Percentiles rank a stretch among this genome's conserved stretches.
phyloP scores from a whole-genome alignment of 2,329 filamentous ascomycete species.

The Penicillium sp. region DNA sequence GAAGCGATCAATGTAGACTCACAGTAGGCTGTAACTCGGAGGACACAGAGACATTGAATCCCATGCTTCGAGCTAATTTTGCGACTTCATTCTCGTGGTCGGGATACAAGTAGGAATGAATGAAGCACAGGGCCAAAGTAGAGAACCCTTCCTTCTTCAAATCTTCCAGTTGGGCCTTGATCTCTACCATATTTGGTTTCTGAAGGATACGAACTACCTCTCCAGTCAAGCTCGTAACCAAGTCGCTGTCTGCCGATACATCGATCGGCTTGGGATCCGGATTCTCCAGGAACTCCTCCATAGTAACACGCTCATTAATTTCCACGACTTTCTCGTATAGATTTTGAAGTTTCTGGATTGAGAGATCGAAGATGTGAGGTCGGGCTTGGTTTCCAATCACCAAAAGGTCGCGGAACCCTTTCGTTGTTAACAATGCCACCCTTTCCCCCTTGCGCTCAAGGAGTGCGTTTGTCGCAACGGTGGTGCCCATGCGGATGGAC shows the following conservation, averaged over 20 bases:
- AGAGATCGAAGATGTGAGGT: slow-evolving; percentile 85
- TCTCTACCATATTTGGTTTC: background rate
- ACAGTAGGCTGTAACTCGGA: background rate
- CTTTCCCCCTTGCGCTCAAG: slow-evolving; percentile 36
- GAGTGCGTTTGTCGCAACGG: slow-evolving; percentile 85
- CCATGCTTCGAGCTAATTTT: slow-evolving; percentile 79
- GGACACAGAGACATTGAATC: slow-evolving; percentile 67
- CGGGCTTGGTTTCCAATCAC: slow-evolving; percentile 87
- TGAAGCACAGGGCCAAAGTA: too few species aligned
- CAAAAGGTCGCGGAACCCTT: slow-evolving; percentile 71
- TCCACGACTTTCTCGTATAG: slow-evolving; percentile 81
- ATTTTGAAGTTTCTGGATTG: slow-evolving; percentile 82
- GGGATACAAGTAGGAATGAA: slow-evolving; percentile 54
- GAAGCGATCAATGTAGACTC: too few species aligned
- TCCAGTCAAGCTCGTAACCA: background rate
- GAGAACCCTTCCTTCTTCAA: background rate
- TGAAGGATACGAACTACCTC: background rate
- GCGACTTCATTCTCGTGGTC: slow-evolving; percentile 59
- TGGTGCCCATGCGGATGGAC: slow-evolving; percentile 61
- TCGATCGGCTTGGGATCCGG: slow-evolving; percentile 45
- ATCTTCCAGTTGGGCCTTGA: background rate
- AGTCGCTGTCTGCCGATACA: slow-evolving; percentile 71
- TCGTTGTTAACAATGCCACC: slow-evolving; percentile 38
- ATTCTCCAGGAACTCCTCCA: slow-evolving; percentile 48
- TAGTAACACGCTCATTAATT: slow-evolving; percentile 79